Conservation (phyloP, 2,329 filamentous ascomycete species). For the Aspergillus aculeatus region DNA sequence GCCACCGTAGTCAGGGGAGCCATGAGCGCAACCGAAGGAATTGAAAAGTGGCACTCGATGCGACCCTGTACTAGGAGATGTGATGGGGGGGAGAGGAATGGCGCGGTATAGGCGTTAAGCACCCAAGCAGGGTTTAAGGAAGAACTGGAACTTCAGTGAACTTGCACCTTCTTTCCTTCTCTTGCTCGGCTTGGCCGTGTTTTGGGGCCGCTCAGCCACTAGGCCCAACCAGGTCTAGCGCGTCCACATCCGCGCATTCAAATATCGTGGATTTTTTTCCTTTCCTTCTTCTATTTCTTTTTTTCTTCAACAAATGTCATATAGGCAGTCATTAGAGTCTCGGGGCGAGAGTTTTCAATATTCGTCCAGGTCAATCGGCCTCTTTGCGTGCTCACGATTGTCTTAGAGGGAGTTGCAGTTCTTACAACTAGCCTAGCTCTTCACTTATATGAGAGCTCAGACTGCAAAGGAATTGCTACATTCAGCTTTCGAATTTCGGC, state of each 20-base stretch:
- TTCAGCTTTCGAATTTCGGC: conserved; percentile 1
- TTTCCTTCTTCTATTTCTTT: conserved; percentile 45
- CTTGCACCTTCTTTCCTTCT: conserved; percentile 28
- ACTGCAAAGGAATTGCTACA: conserved; percentile 51
- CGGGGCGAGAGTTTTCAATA: conserved; percentile 80
- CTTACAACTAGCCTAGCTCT: conserved; percentile 68
- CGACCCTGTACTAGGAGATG: background rate
- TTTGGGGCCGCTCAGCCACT: conserved; percentile 23
- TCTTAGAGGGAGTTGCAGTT: conserved; percentile 78
- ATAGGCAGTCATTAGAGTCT: conserved; percentile 99
- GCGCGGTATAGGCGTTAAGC: background rate
- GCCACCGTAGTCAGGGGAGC: conserved; percentile 41
- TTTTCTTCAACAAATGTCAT: conserved; percentile 56
- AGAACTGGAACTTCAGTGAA: conserved; percentile 17
- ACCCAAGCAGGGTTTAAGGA: conserved; percentile 19
- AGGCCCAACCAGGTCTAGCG: conserved; percentile 35
- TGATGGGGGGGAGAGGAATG: background rate
- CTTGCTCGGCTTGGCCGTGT: conserved; percentile 33
- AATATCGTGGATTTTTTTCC: conserved; percentile 29
- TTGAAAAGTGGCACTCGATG: background rate
- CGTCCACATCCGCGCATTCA: conserved; percentile 23
- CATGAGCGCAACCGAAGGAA: conserved; percentile 27
- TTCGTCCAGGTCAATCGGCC: conserved; percentile 85
- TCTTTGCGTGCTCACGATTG: conserved; percentile 96
- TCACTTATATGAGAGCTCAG: conserved; percentile 55